Conservation (phyloP, 2,329 filamentous ascomycete genomes). For the Ceratocystis ficicola region DNA sequence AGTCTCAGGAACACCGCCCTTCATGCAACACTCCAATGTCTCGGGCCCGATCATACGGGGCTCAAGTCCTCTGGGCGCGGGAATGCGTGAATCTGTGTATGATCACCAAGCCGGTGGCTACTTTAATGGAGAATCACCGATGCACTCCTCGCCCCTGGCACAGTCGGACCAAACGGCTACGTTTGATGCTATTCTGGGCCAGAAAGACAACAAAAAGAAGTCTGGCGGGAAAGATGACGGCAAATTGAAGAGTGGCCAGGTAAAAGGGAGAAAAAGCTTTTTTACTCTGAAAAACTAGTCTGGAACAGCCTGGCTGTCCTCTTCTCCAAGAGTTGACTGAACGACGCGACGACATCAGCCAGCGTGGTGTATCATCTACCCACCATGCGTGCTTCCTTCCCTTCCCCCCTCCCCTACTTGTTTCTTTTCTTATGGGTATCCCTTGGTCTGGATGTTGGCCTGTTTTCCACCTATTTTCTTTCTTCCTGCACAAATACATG, state of each 20-base stretch:
- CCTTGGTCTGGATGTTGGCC: neutral
- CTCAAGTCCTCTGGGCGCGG: constrained; percentile 27
- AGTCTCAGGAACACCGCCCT: constrained; percentile 11
- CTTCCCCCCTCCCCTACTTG: neutral
- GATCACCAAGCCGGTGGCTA: constrained; percentile 25
- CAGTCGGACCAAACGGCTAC: constrained; percentile 30
- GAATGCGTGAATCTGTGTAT: constrained; percentile 26
- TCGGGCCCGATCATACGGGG: constrained; percentile 20
- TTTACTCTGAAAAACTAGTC: too few relatives aligned
- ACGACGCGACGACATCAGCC: constrained; percentile 21
- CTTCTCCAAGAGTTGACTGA: neutral
- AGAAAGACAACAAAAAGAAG: constrained; percentile 22
- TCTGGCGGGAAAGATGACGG: constrained; percentile 22
- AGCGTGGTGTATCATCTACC: too few relatives aligned
- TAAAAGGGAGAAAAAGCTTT: constrained; percentile 35
- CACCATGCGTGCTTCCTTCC: too few relatives aligned
- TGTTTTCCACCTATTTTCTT: neutral
- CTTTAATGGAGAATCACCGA: constrained; percentile 18
- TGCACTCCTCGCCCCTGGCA: constrained; percentile 24
- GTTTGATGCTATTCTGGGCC: constrained; percentile 39
- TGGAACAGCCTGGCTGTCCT: too few relatives aligned
- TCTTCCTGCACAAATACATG: neutral
- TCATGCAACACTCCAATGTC: constrained; percentile 16
- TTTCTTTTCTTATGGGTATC: neutral
- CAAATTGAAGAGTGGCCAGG: constrained; percentile 26